These are phyloP conservation scores for Scedosporium boydii DNA, from an alignment of 2,329 filamentous ascomycete genomes.

Conservation along the genomic window DNA sequence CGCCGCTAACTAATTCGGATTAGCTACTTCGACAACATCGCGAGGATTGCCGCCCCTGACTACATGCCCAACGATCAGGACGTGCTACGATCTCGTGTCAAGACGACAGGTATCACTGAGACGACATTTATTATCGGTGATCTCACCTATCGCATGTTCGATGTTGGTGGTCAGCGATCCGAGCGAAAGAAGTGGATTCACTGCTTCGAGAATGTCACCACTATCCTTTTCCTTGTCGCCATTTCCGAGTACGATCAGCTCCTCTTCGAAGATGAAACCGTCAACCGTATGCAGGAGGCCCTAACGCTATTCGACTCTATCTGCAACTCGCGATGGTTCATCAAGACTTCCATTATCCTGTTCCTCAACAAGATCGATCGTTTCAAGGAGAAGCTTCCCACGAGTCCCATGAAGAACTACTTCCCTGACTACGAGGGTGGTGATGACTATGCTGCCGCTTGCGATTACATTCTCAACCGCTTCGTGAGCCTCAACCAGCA, in stretches of 20 bases:
- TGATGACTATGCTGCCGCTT: constrained; percentile 89
- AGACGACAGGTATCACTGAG: constrained; percentile 95
- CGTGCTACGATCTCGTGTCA: constrained; percentile 89
- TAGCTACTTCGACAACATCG: constrained; percentile 94
- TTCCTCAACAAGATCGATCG: constrained; percentile 89
- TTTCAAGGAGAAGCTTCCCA: constrained; percentile 76
- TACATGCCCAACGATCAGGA: constrained; percentile 96
- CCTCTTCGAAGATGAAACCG: constrained; percentile 90
- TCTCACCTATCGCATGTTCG: constrained; percentile 94
- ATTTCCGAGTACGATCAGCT: constrained; percentile 97
- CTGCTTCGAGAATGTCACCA: constrained; percentile 96
- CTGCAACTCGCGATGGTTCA: constrained; percentile 84
- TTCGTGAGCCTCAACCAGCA: constrained; percentile 98
- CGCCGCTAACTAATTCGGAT: constrained; percentile 20
- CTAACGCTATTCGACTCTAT: constrained; percentile 81
- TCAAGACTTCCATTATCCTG: constrained; percentile 79
- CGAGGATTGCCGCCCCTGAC: constrained; percentile 80
- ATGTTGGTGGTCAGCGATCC: constrained; percentile 89
- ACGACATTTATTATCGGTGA: constrained; percentile 94
- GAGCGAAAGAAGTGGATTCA: constrained; percentile 99
- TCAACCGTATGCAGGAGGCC: constrained; percentile 90
- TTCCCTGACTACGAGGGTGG: constrained; percentile 91
- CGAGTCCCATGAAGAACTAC: constrained; percentile 80
- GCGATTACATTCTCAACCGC: constrained; percentile 97
- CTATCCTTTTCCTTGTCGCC: constrained; percentile 91